Evolutionary conservation across 176 grass and related monocot species (phyloP).

Genomic region (Oryza glumipatula): DNA sequence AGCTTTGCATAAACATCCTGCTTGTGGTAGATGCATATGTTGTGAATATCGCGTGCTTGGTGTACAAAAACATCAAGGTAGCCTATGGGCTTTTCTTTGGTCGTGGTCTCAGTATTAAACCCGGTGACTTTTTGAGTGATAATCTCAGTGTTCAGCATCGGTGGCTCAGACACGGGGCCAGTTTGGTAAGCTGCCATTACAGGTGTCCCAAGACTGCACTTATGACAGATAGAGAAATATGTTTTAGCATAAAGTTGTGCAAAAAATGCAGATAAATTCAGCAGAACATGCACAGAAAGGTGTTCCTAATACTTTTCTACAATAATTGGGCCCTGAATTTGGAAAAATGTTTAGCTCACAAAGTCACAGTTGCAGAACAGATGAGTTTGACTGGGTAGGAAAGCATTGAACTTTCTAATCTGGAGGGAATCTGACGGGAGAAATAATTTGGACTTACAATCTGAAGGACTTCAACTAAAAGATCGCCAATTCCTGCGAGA

Average conservation of each 20-base stretch:
- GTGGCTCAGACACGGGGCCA: slow-evolving; percentile 17
- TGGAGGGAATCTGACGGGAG: neutral
- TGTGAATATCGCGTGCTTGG: slow-evolving; percentile 88
- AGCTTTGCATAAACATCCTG: slow-evolving; percentile 96
- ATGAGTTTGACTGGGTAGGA: neutral
- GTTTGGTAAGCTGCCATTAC: slow-evolving; percentile 37
- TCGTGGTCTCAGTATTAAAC: slow-evolving; percentile 32
- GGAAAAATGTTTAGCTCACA: neutral
- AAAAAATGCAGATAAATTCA: slow-evolving; percentile 18
- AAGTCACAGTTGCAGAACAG: neutral
- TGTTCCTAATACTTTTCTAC: neutral
- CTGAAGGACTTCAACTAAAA: neutral
- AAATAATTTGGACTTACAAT: slow-evolving; percentile 1
- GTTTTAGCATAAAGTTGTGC: slow-evolving; percentile 6
- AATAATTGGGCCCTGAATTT: neutral
- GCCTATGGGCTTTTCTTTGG: slow-evolving; percentile 51
- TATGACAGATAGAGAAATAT: slow-evolving; percentile 18
- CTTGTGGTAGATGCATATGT: slow-evolving; percentile 98
- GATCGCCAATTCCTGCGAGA: neutral
- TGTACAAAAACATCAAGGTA: slow-evolving; percentile 77
- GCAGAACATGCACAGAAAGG: neutral
- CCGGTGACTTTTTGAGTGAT: slow-evolving; percentile 36
- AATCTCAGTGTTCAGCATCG: slow-evolving; percentile 27
- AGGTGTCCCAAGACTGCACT: slow-evolving; percentile 27
- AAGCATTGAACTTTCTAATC: neutral